Evolutionary conservation across 148 eudicot genomes (phyloP), one percentile per base, ranked within the genome.

Genomic region (Nepenthes mirabilis): DNA sequence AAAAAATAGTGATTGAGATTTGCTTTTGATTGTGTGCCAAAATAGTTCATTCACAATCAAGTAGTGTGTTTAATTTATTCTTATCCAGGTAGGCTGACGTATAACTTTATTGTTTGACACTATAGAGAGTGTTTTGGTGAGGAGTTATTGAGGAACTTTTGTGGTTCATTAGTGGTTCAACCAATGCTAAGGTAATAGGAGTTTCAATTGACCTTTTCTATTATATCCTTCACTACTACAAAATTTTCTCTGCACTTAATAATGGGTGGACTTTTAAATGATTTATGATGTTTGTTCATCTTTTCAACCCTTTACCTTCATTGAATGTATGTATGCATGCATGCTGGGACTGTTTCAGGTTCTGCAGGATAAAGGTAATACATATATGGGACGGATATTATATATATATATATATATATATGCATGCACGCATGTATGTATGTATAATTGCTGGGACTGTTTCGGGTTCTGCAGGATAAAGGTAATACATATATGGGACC

Each of bases 111-210:
- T 2, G 48, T 57, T 70, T 54, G 11, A 48, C 55, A 58, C 12
- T 57, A 23, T 23, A 93, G 99, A 79, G 77, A 78, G 97, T 93
- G 13, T 93, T 89, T 71, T 89, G 99, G 99, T 77, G 87, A 60
- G 99, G 99, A 70, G 87, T 89, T 61, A 86, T 93, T 37, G 99
- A 93, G 78, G 97, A 93, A 72, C 82, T 93, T 48, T 72, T 89
- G 74, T 89, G 95, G 99, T 89, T 93, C 72, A 84, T 93, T 65
- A 89, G 99, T 74, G 99, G 99, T 58, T 89, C 97, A 52, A 93
- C 99, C 64, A 93, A 74, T 79, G 95, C 90, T 45, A 89, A 86
- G 96, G 99, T 93, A 82, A 64, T 36, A n/a, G 14, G 36, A 10
- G 60, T 64, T 52, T 48, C 68, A 43, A 34, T 52, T 45, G 1